Percentiles rank a stretch among this genome's conserved stretches.
Conservation (phyloP, 768 basidiomycete genomes). For the Floccularia luteovirens region DNA sequence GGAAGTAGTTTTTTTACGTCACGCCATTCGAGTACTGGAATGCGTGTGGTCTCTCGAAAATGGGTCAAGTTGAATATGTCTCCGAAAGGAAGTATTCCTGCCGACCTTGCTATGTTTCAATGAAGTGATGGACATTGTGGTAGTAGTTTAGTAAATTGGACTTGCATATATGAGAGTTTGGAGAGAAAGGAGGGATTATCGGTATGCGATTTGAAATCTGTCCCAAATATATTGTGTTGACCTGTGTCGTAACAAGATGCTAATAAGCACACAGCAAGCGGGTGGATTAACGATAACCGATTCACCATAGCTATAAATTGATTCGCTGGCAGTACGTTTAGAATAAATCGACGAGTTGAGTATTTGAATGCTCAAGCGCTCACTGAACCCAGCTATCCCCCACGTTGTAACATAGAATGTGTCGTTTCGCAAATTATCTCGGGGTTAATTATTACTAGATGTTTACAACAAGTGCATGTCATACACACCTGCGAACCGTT, state of each 20-base stretch:
- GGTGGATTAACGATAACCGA: conserved; percentile 16
- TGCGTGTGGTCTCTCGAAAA: conserved; percentile 2
- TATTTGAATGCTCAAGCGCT: too few relatives aligned
- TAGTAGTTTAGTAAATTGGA: not conserved
- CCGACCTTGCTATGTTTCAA: conserved; percentile 1
- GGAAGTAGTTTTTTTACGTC: conserved; percentile 4
- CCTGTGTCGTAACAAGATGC: conserved; percentile 15
- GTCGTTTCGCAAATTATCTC: too few relatives aligned
- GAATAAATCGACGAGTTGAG: not conserved
- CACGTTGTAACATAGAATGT: conserved; percentile 47
- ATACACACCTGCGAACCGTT: too few relatives aligned
- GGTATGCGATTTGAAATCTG: conserved; percentile 34
- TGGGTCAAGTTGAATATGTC: conserved; percentile 7
- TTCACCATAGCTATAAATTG: conserved; percentile 15
- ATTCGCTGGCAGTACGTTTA: not conserved
- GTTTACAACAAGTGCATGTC: too few relatives aligned
- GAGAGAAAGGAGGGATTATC: conserved; percentile 38
- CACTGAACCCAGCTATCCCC: conserved; percentile 50
- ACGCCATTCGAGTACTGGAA: too few relatives aligned
- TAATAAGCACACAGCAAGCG: not conserved
- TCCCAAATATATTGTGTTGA: conserved; percentile 41
- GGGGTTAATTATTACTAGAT: too few relatives aligned
- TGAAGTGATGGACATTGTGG: not conserved
- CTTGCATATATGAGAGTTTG: conserved; percentile 29
- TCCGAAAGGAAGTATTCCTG: conserved; percentile 6